Evolutionary conservation across 352 stramenopile species (phyloP).

Genomic region (Globisporangium polare): DNA sequence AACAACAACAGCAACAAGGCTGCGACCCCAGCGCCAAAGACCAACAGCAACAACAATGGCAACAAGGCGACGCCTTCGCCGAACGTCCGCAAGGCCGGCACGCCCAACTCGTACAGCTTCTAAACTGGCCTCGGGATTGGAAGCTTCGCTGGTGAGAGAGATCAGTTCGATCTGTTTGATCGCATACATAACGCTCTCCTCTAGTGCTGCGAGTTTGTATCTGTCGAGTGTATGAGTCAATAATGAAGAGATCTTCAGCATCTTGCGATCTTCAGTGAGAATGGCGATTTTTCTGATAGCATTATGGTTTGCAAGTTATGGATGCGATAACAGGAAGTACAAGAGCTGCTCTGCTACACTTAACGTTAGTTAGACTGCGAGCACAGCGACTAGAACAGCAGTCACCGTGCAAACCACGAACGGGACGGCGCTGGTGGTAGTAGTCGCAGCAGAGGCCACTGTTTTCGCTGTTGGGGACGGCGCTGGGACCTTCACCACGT

Average conservation of each 20-base stretch:
- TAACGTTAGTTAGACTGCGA: neutral
- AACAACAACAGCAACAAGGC: neutral
- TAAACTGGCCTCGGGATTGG: neutral
- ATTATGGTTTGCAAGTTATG: no score
- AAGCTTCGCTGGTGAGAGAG: no score
- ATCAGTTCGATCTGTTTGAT: neutral
- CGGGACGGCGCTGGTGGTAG: neutral
- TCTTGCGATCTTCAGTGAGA: no score
- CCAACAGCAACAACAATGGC: neutral
- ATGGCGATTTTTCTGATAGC: no score
- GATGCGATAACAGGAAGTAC: no score
- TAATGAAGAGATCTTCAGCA: no score
- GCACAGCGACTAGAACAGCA: neutral
- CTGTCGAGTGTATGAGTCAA: no score
- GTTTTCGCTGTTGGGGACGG: neutral
- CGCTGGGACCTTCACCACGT: neutral
- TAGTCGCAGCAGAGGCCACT: neutral
- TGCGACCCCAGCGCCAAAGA: neutral
- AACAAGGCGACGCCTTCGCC: neutral
- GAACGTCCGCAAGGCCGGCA: neutral
- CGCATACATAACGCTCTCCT: no score
- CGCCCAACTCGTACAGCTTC: neutral
- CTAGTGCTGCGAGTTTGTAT: no score
- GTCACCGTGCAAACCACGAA: neutral
- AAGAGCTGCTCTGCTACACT: no score